Evolutionary conservation across 2,329 filamentous ascomycete species (phyloP).

Genomic region (Diaporthe sp.): DNA sequence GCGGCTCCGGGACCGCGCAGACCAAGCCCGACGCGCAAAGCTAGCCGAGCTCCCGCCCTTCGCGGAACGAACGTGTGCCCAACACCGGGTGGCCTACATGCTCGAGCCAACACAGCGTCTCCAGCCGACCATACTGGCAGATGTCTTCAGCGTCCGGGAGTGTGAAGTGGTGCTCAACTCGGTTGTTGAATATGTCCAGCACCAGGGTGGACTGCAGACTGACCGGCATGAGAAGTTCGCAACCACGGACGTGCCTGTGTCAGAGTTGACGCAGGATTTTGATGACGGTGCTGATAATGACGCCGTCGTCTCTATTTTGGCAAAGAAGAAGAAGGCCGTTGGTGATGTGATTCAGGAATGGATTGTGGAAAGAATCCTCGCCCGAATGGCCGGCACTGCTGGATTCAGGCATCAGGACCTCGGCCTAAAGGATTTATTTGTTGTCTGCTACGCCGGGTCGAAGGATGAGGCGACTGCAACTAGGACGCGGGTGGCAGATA

Average conservation of each 20-base stretch:
- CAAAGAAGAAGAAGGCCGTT: not conserved
- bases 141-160: conserved; percentile 27
- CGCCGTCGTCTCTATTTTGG: not conserved
- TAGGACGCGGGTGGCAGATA: not conserved
- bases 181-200: conserved; percentile 28
- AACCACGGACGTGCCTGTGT: conserved; percentile 38
- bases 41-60: conserved; percentile 33
- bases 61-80: conserved; percentile 29
- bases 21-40: conserved; percentile 34
- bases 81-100: conserved; percentile 37
- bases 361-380: conserved; percentile 25
- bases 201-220: conserved; percentile 34
- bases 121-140: conserved; percentile 25
- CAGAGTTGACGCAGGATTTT: conserved; percentile 19
- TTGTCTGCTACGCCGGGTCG: conserved; percentile 32
- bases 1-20: conserved; percentile 29
- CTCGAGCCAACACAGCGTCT: conserved; percentile 34
- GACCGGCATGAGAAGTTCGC: conserved; percentile 36
- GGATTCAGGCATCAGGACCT: conserved; percentile 33
- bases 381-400: conserved; percentile 21
- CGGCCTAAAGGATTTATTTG: conserved; percentile 36
- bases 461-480: not conserved
- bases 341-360: conserved; percentile 17
- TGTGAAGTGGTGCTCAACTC: conserved; percentile 32
- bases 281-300: not conserved